phyloP scores from a whole-genome alignment of 2,329 filamentous ascomycete species.

The Aspergillus flavus region DNA sequence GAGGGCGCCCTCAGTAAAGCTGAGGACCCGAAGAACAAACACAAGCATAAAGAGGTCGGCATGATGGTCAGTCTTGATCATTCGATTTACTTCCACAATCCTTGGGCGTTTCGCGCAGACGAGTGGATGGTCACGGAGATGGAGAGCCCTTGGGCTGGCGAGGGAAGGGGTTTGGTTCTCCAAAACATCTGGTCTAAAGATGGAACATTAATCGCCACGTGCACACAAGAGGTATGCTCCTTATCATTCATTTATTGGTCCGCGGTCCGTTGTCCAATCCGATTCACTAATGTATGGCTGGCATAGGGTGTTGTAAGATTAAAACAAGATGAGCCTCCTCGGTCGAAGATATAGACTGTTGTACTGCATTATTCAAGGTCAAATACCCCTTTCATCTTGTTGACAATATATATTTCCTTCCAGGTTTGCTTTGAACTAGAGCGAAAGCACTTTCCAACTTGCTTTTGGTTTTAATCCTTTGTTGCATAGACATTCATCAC shows the following conservation, averaged over 20 bases:
- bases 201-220: conserved; percentile 52
- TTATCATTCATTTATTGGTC: conserved; percentile 1
- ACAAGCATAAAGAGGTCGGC: conserved; percentile 42
- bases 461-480: neutral
- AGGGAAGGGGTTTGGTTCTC: conserved; percentile 51
- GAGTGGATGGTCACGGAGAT: conserved; percentile 56
- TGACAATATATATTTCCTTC: neutral
- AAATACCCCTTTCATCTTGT: neutral
- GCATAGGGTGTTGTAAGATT: conserved; percentile 49
- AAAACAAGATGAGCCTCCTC: conserved; percentile 44
- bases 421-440: neutral
- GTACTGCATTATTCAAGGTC: neutral
- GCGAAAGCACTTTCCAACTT: neutral
- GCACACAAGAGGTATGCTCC: conserved; percentile 51
- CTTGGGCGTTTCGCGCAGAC: conserved; percentile 51
- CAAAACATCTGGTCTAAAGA: conserved; percentile 54
- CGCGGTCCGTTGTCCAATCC: neutral
- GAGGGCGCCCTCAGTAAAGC: conserved; percentile 38
- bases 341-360: conserved; percentile 32
- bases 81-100: conserved; percentile 55
- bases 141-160: conserved; percentile 55
- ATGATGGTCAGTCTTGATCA: conserved; percentile 58
- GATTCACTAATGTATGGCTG: conserved; percentile 17
- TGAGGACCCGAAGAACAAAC: conserved; percentile 23
- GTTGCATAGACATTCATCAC: neutral